A percentile compares a stretch with the other conserved stretches of the same genome.
Evolutionary conservation across 768 basidiomycete genomes (phyloP).

Genomic region (Sutorius australiensis): DNA sequence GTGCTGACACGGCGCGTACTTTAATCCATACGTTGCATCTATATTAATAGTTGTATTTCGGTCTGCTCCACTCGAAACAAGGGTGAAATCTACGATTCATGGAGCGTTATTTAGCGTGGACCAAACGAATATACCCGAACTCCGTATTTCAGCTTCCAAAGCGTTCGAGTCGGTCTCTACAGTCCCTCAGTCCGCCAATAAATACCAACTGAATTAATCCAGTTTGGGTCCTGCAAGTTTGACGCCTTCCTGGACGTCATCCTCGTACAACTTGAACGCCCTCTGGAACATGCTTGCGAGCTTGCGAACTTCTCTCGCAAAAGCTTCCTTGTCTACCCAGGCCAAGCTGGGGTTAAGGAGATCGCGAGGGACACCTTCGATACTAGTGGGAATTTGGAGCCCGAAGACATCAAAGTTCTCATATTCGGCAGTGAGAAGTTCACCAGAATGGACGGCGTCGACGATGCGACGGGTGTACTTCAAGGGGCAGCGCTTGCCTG

Average conservation of each 20-base stretch:
- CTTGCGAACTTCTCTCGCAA: slow-evolving; percentile 83
- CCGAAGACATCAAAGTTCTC: slow-evolving; percentile 83
- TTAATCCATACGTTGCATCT: background rate
- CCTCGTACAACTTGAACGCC: slow-evolving; percentile 90
- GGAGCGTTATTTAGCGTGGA: background rate
- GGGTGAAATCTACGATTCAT: slow-evolving; percentile 7
- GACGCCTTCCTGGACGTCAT: slow-evolving; percentile 78
- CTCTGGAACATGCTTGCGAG: slow-evolving; percentile 91
- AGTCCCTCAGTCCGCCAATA: background rate
- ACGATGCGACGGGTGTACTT: slow-evolving; percentile 95
- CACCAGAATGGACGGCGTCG: slow-evolving; percentile 93
- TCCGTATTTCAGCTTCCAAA: background rate
- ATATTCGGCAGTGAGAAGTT: slow-evolving; percentile 81
- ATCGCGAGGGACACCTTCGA: slow-evolving; percentile 88
- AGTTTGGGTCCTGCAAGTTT: slow-evolving; percentile 70
- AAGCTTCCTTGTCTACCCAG: slow-evolving; percentile 87
- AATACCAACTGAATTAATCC: slow-evolving; percentile 14
- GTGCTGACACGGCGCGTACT: slow-evolving; percentile 11
- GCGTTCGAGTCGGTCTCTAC: background rate
- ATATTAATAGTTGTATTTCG: slow-evolving; percentile 7
- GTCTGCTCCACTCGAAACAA: background rate
- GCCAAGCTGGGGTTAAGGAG: slow-evolving; percentile 85
- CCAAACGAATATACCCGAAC: background rate
- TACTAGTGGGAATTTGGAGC: slow-evolving; percentile 74
- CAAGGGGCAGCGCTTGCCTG: slow-evolving; percentile 93